A percentile compares a stretch with the other conserved stretches of the same genome.
These are phyloP conservation scores for Trypanosoma platydactyli DNA, from an alignment of 208 protist species.

Conservation along the genomic window DNA sequence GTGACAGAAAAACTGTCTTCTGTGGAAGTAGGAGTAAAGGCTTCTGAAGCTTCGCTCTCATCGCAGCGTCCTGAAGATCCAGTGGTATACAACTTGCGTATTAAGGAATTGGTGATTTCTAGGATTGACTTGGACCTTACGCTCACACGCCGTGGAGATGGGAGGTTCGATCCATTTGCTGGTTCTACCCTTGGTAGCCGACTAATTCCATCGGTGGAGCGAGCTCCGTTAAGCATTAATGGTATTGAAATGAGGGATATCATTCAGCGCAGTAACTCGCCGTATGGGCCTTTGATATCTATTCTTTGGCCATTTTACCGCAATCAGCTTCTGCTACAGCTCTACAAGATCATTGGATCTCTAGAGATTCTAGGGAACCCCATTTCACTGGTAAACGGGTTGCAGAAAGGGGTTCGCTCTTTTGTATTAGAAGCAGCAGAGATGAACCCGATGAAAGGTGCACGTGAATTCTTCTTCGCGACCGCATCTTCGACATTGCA, in stretches of 20 bases:
- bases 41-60: neutral
- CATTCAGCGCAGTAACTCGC: conserved; percentile 37
- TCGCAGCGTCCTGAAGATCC: neutral
- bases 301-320: conserved; percentile 60
- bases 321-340: conserved; percentile 64
- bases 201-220: conserved; percentile 59
- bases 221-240: conserved; percentile 33
- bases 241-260: conserved; percentile 35
- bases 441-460: conserved; percentile 40
- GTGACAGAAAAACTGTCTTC: too few relatives aligned
- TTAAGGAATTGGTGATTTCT: conserved; percentile 46
- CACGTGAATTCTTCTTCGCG: conserved; percentile 48
- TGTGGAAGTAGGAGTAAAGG: neutral
- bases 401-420: conserved; percentile 54
- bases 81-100: conserved; percentile 37
- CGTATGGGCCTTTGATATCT: conserved; percentile 19
- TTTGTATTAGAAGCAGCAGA: conserved; percentile 39
- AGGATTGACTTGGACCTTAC: conserved; percentile 41
- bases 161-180: conserved; percentile 51
- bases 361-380: conserved; percentile 79
- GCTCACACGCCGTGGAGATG: conserved; percentile 44
- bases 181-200: conserved; percentile 30
- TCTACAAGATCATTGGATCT: conserved; percentile 74
- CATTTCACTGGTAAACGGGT: conserved; percentile 51
- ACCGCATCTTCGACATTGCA: conserved; percentile 72